Evolutionary conservation across 306 rosid species (phyloP), one percentile per base, ranked within the genome.

Genomic region (Ochetophila trinervis): DNA sequence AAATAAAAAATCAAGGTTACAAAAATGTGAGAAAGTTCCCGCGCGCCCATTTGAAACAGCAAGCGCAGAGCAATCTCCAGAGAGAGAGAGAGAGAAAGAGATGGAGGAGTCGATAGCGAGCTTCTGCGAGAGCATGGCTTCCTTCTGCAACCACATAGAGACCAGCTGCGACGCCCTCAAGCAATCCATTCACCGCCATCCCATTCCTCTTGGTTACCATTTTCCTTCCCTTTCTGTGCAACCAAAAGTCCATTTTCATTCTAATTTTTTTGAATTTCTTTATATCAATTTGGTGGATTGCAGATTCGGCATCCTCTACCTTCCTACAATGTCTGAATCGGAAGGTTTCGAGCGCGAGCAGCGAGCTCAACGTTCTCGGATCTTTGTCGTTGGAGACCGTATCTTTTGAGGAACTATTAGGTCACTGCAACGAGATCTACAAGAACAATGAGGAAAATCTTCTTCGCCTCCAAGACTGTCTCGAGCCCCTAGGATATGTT

Each of bases 221-320:
- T 60, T 49, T 61, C 60, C 24, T 47, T 47, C 34, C 37, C 62
- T 74, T 21, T 12, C 12, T 19, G 14, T 56, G 30, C 51, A 40
- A 40, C n/a, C n/a, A n/a, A n/a, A n/a, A n/a, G n/a, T 16, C n/a
- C 9, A 5, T 17, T 58, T 19, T 8, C 10, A 7, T 54, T 23
- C 45, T 30, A 4, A 23, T 18, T 69, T 62, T 16, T 14, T 48
- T 20, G 19, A 11, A 54, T 18, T 70, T n/a, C 14, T 59, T 8
- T 59, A 4, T 8, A 8, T 36, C 18, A 24, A 64, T 8, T 37
- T 49, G 22, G 0, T 55, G 12, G 40, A 8, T 23, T 13, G 14
- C 78, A 90, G 96, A 83, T 76, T 84, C 96, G n/a, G 91, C 96
- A 0, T 85, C 96, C 1, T 84, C 96, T 4, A 92, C 88, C 68